Evolutionary conservation across 345 rosid genomes (phyloP).

Genomic region (Raphanus sativus): DNA sequence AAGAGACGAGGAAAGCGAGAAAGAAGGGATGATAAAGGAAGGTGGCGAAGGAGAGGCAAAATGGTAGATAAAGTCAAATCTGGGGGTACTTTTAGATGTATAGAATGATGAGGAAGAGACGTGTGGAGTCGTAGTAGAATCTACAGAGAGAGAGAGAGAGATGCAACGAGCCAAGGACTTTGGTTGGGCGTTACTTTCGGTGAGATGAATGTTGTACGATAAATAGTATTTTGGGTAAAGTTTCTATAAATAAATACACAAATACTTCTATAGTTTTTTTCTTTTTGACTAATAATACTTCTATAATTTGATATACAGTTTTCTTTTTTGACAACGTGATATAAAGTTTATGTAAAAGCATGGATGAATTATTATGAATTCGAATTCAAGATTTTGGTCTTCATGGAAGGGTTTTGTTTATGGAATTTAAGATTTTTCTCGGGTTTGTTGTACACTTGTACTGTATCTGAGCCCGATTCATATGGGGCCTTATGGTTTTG

Average conservation of each 20-base stretch:
- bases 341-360: not conserved
- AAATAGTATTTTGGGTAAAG: not conserved
- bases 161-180: not conserved
- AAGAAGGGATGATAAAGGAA: not conserved
- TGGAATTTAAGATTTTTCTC: not conserved
- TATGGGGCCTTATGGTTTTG: not conserved
- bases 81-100: not conserved
- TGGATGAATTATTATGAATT: not conserved
- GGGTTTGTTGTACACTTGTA: not conserved
- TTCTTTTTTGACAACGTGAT: too few relatives aligned
- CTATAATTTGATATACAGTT: not conserved
- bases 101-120: constrained; percentile 16
- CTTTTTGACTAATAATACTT: too few relatives aligned
- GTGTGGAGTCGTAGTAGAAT: constrained; percentile 20
- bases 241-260: not conserved
- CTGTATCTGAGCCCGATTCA: not conserved
- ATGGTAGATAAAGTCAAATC: constrained; percentile 21
- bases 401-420: not conserved
- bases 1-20: not conserved
- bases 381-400: not conserved
- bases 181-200: not conserved
- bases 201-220: not conserved
- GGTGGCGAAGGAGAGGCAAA: not conserved
- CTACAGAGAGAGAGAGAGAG: not conserved
- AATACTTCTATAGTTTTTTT: not conserved